These are phyloP conservation scores for Pythium apleroticum DNA, from an alignment of 352 stramenopile species.

Conservation along the genomic window DNA sequence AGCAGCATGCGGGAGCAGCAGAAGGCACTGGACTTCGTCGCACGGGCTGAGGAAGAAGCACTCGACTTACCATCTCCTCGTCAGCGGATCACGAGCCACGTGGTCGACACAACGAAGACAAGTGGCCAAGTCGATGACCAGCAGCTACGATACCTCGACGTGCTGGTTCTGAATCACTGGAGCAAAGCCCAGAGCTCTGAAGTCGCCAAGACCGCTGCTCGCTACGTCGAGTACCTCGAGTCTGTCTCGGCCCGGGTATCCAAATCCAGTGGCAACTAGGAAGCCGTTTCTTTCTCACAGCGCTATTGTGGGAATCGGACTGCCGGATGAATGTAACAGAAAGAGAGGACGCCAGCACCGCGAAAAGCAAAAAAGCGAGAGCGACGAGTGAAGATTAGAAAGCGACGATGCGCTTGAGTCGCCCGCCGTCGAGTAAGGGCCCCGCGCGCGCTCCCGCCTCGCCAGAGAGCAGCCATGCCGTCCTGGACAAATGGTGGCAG, in stretches of 20 bases:
- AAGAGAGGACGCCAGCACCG: not conserved
- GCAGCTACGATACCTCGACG: slow-evolving; percentile 64
- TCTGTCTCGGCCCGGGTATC: slow-evolving; percentile 2
- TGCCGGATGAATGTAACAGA: not conserved
- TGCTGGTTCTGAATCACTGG: slow-evolving; percentile 58
- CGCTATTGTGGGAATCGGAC: not conserved
- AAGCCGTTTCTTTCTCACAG: slow-evolving; percentile 4
- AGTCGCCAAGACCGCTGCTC: slow-evolving; percentile 35
- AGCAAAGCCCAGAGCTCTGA: slow-evolving; percentile 33
- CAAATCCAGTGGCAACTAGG: slow-evolving; percentile 4
- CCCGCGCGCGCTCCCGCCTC: not conserved
- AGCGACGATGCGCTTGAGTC: not conserved
- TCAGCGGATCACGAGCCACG: slow-evolving; percentile 31
- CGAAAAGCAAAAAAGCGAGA: not conserved
- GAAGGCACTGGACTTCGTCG: slow-evolving; percentile 21
- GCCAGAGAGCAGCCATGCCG: slow-evolving; percentile 5
- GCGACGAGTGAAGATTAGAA: not conserved
- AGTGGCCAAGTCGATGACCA: slow-evolving; percentile 34
- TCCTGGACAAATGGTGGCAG: slow-evolving; percentile 43
- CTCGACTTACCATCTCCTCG: not conserved
- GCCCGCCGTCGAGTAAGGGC: not conserved
- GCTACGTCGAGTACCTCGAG: slow-evolving; percentile 57
- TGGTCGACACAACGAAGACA: slow-evolving; percentile 26
- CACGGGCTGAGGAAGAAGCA: slow-evolving; percentile 29
- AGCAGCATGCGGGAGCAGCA: slow-evolving; percentile 29